phyloP scores from a whole-genome alignment of 352 stramenopile species.

The Phytopythium chamaehyphon region DNA sequence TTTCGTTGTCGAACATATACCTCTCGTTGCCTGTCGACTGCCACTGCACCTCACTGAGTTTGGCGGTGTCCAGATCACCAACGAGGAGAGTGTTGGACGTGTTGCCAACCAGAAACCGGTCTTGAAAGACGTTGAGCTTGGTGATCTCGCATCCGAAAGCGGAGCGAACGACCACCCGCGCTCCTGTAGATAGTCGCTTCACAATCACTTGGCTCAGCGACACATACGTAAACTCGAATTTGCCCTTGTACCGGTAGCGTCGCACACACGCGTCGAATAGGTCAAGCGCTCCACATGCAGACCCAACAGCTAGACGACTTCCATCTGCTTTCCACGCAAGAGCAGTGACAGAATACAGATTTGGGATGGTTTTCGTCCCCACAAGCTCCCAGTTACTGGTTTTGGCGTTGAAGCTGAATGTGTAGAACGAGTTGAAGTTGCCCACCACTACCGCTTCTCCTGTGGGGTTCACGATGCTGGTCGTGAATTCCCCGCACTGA shows the following conservation, averaged over 20 bases:
- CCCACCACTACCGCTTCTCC: conserved; percentile 90
- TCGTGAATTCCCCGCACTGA: conserved; percentile 80
- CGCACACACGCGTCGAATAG: conserved; percentile 92
- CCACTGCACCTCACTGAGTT: conserved; percentile 92
- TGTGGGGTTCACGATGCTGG: conserved; percentile 84
- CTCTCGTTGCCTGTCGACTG: conserved; percentile 86
- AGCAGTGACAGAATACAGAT: conserved; percentile 92
- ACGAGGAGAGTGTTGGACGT: conserved; percentile 91
- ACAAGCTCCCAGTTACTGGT: conserved; percentile 83
- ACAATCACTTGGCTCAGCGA: conserved; percentile 93
- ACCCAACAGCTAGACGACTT: conserved; percentile 85
- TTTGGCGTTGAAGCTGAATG: conserved; percentile 85
- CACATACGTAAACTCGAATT: conserved; percentile 96
- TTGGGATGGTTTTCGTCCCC: conserved; percentile 83
- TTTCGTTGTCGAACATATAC: conserved; percentile 94
- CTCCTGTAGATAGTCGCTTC: conserved; percentile 84
- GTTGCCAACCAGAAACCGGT: conserved; percentile 89
- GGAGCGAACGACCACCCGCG: conserved; percentile 84
- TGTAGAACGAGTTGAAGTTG: conserved; percentile 93
- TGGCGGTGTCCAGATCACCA: conserved; percentile 88
- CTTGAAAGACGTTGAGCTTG: conserved; percentile 94
- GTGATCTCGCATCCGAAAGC: conserved; percentile 91
- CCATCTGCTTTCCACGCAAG: conserved; percentile 91
- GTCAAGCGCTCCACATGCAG: conserved; percentile 89
- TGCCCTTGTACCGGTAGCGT: conserved; percentile 91